These are phyloP conservation scores for Venturiaceae sp. DNA, from an alignment of 2,329 filamentous ascomycete genomes.

Conservation along the genomic window DNA sequence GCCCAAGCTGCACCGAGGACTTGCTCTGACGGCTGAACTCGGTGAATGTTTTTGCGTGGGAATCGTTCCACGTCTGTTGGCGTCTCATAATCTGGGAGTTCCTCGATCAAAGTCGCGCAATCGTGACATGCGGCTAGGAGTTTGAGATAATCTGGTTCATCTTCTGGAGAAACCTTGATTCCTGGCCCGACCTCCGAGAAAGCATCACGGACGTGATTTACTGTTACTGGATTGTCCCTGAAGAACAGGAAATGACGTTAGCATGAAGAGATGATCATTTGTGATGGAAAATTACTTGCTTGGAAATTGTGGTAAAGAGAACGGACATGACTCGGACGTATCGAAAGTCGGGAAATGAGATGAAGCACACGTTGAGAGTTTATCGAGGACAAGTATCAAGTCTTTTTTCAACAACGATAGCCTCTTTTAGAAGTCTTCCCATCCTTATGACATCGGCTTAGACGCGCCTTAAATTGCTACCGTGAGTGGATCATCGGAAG, in stretches of 20 bases:
- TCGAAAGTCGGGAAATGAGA: background rate
- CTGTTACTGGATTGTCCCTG: constrained; percentile 1
- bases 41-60: background rate
- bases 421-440: too few relatives aligned
- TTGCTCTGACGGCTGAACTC: constrained; percentile 24
- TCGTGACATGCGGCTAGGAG: constrained; percentile 5
- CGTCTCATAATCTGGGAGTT: background rate
- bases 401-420: too few relatives aligned
- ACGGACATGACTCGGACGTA: constrained; percentile 1
- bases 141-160: constrained; percentile 1
- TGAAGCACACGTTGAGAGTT: background rate
- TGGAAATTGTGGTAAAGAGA: background rate
- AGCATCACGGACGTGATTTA: background rate
- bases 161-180: background rate
- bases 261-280: background rate
- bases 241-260: background rate
- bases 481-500: background rate
- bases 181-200: background rate
- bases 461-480: background rate
- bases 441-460: background rate
- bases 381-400: background rate
- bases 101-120: background rate
- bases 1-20: constrained; percentile 41
- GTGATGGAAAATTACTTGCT: background rate
- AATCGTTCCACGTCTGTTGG: background rate